Evolutionary conservation across 2,329 filamentous ascomycete genomes (phyloP).

Genomic region (Penicillium sp.): DNA sequence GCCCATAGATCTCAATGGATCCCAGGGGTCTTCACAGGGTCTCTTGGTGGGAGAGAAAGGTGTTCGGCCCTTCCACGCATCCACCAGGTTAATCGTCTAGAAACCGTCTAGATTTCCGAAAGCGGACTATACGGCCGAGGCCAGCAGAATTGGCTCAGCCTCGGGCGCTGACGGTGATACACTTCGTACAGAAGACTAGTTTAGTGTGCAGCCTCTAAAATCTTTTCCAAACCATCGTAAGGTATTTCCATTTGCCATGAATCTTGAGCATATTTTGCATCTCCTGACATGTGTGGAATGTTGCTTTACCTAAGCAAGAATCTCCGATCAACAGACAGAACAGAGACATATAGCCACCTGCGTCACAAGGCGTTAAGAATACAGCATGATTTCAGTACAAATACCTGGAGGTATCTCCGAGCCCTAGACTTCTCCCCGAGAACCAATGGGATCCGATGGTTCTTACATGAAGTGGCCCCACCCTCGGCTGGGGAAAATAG

Average conservation of each 20-base stretch:
- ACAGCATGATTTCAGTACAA: conserved; percentile 3
- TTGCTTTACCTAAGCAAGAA: conserved; percentile 1
- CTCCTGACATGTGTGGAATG: conserved; percentile 14
- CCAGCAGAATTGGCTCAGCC: not conserved
- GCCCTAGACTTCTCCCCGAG: not conserved
- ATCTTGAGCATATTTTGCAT: not conserved
- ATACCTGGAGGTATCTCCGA: not conserved
- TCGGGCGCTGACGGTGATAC: conserved; percentile 4
- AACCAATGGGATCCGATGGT: not conserved
- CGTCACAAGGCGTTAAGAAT: conserved; percentile 12
- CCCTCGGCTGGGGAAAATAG: not conserved
- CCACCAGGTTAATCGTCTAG: not conserved
- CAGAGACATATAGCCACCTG: conserved; percentile 19
- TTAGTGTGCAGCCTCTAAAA: not conserved
- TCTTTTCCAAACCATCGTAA: not conserved
- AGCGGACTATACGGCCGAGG: not conserved
- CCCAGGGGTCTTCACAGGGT: not conserved
- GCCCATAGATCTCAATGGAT: not conserved
- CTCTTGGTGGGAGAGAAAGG: not conserved
- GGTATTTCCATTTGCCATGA: not conserved
- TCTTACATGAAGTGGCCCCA: not conserved
- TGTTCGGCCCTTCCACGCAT: not conserved
- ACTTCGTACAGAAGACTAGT: not conserved
- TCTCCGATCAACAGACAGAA: not conserved
- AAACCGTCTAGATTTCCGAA: not conserved